Evolutionary conservation across 2,329 filamentous ascomycete species (phyloP).

Genomic region (Calonectria pteridis): DNA sequence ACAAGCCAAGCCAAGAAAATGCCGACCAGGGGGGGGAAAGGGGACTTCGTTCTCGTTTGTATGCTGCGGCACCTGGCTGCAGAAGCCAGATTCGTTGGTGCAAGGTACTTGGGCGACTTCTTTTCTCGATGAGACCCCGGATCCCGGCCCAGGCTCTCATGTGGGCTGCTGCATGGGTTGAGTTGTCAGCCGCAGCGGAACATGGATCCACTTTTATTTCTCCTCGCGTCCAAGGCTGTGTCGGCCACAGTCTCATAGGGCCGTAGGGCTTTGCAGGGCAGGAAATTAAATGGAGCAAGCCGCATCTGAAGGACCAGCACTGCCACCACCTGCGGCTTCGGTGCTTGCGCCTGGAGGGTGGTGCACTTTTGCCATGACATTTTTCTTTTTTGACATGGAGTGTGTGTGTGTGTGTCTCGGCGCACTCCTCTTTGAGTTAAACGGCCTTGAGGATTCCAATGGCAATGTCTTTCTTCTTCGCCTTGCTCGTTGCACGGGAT

Average conservation of each 20-base stretch:
- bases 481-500: constrained; percentile 1
- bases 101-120: not conserved
- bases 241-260: constrained; percentile 22
- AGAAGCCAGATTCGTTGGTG: not conserved
- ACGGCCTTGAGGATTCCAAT: no score
- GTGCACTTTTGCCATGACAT: not conserved
- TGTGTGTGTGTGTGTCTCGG: not conserved
- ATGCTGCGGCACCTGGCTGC: not conserved
- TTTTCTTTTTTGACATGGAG: not conserved
- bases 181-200: constrained; percentile 26
- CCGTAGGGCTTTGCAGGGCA: constrained; percentile 26
- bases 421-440: not conserved
- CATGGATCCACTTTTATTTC: constrained; percentile 7
- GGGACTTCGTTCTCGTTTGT: no score
- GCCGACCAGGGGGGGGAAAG: no score
- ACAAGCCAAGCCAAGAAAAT: not conserved
- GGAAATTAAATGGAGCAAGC: constrained; percentile 25
- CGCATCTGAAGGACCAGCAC: not conserved
- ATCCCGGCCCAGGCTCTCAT: not conserved
- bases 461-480: not conserved
- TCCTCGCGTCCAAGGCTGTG: not conserved
- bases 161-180: constrained; percentile 2
- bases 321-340: constrained; percentile 8
- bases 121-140: not conserved
- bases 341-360: not conserved